Conservation (phyloP, 1,139 yeast species). For the Yamadazyma epiphylla region DNA sequence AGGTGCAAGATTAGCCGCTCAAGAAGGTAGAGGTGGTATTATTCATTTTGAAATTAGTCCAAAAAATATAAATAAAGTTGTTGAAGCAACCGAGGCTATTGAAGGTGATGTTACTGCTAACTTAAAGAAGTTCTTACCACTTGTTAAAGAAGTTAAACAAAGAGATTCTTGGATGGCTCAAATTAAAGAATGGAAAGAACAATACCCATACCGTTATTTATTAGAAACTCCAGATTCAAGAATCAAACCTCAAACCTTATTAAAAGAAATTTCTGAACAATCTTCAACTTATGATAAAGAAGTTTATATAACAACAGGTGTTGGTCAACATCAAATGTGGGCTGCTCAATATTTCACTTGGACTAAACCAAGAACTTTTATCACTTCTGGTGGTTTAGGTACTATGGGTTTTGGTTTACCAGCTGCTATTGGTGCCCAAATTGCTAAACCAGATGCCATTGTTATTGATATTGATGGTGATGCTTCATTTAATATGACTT, state of each 20-base stretch:
- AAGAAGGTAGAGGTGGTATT: constrained; percentile 89
- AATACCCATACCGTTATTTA: constrained; percentile 82
- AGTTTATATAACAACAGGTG: constrained; percentile 93
- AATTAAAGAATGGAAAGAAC: constrained; percentile 76
- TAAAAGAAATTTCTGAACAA: constrained; percentile 72
- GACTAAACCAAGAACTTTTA: constrained; percentile 86
- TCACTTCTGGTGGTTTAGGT: constrained; percentile 97
- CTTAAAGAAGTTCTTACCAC: constrained; percentile 68
- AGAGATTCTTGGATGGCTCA: constrained; percentile 79
- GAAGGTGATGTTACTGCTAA: constrained; percentile 93
- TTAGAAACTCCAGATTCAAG: constrained; percentile 71
- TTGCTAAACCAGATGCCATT: constrained; percentile 89
- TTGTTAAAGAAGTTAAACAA: constrained; percentile 53
- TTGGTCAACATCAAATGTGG: constrained; percentile 99
- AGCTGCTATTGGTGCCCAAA: constrained; percentile 97
- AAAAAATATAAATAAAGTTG: constrained; percentile 95
- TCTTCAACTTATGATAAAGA: constrained; percentile 65
- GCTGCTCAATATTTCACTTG: constrained; percentile 97
- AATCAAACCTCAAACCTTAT: constrained; percentile 91
- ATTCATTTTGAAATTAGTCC: constrained; percentile 94
- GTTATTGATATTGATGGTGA: constrained; percentile 98
- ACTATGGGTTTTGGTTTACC: constrained; percentile 99
- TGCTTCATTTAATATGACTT: constrained; percentile 96
- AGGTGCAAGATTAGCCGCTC: constrained; percentile 83
- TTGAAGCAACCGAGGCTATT: constrained; percentile 93